phyloP scores from a whole-genome alignment of 768 basidiomycete species.

The Leccinellum rugosiceps region DNA sequence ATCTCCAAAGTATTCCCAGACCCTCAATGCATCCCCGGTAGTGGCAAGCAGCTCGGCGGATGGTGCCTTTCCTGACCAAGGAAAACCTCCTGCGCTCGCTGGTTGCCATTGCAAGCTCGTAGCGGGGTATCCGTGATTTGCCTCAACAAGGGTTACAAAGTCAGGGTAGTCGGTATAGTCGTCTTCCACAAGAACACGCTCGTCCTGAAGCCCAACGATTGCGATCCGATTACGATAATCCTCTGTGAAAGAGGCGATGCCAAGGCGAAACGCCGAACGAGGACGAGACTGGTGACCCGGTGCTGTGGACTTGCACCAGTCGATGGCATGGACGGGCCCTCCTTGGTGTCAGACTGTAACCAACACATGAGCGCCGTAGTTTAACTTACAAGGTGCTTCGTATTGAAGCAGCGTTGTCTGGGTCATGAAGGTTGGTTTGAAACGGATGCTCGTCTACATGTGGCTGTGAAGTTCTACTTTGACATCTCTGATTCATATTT shows the following conservation, averaged over 20 bases:
- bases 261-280: constrained; percentile 79
- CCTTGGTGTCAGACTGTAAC: constrained; percentile 17
- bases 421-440: constrained; percentile 44
- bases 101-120: constrained; percentile 96
- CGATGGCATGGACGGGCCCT: constrained; percentile 86
- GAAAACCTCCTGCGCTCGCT: constrained; percentile 53
- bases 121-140: constrained; percentile 87
- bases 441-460: constrained; percentile 10
- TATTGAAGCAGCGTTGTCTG: constrained; percentile 75
- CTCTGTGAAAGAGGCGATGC: constrained; percentile 81
- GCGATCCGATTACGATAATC: constrained; percentile 82
- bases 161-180: constrained; percentile 81
- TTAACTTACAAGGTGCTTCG: constrained; percentile 76
- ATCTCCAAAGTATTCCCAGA: constrained; percentile 87
- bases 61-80: constrained; percentile 67
- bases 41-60: constrained; percentile 85
- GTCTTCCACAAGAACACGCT: constrained; percentile 83
- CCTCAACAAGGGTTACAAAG: constrained; percentile 82
- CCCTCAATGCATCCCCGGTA: constrained; percentile 87
- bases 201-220: constrained; percentile 76
- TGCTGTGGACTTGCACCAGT: constrained; percentile 83
- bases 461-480: constrained; percentile 20
- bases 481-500: too few species aligned
- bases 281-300: constrained; percentile 71
- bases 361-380: not conserved